These are phyloP conservation scores for Antrodiella citrinella DNA, from an alignment of 768 basidiomycete genomes.

Conservation along the genomic window DNA sequence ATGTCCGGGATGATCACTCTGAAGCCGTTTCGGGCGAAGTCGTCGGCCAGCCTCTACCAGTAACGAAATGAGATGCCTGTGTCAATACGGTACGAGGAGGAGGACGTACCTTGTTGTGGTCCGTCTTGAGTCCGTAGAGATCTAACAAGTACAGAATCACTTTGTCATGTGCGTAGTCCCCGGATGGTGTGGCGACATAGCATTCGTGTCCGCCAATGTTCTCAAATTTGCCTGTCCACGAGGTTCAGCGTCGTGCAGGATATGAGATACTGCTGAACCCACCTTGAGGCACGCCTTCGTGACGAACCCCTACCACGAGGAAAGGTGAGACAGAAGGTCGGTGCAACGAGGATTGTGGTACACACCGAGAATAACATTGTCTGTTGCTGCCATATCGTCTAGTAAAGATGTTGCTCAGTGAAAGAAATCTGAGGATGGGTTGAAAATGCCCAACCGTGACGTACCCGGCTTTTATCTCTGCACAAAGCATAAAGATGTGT, in stretches of 20 bases:
- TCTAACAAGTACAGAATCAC: constrained; percentile 33
- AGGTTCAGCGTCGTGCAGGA: background rate
- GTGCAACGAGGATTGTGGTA: no score
- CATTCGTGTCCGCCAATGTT: constrained; percentile 30
- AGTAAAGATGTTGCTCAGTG: no score
- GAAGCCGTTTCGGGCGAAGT: constrained; percentile 31
- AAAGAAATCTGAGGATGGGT: no score
- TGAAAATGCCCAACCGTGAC: no score
- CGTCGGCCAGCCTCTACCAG: constrained; percentile 34
- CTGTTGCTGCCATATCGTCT: no score
- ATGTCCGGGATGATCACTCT: background rate
- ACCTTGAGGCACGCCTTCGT: constrained; percentile 17
- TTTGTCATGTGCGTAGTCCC: constrained; percentile 27
- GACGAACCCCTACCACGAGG: constrained; percentile 14
- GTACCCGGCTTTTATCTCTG: no score
- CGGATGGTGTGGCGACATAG: constrained; percentile 33
- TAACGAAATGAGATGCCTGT: background rate
- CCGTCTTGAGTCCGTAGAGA: no score
- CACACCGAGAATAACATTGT: no score
- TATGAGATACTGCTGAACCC: background rate
- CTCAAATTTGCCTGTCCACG: constrained; percentile 26
- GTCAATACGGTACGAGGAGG: constrained; percentile 23
- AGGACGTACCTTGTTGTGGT: no score
- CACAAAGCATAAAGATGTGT: no score
- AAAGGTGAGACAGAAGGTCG: no score